Conservation (phyloP, 805 yeast species). For the Debaryomyces tyrocola region DNA sequence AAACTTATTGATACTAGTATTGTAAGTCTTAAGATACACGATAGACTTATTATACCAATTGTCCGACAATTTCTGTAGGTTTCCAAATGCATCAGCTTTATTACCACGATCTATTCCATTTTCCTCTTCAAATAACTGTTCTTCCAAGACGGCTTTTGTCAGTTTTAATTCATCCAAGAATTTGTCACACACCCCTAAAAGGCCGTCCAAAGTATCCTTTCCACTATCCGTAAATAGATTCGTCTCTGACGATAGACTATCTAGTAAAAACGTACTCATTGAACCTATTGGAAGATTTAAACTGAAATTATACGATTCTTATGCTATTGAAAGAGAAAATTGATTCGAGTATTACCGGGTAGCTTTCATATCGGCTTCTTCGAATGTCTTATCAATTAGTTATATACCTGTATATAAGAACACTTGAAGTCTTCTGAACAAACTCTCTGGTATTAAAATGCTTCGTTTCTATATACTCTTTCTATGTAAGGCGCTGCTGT, state of each 20-base stretch:
- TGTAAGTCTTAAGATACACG: conserved; percentile 31
- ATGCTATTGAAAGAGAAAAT: no score
- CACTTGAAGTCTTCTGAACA: neutral
- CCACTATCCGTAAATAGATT: conserved; percentile 23
- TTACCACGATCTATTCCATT: neutral
- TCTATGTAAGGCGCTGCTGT: no score
- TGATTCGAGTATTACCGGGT: no score
- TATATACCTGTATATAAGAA: neutral
- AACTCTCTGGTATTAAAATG: no score
- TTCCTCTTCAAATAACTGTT: conserved; percentile 11
- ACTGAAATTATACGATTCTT: no score
- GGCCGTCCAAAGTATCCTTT: conserved; percentile 12
- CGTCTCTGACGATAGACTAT: conserved; percentile 26
- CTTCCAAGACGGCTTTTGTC: conserved; percentile 22
- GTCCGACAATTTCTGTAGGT: conserved; percentile 17
- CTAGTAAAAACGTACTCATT: conserved; percentile 21
- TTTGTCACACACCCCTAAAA: conserved; percentile 21
- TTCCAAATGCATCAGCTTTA: conserved; percentile 1
- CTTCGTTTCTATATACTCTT: no score
- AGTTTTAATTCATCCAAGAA: conserved; percentile 23
- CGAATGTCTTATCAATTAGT: neutral
- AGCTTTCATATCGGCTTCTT: no score
- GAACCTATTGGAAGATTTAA: neutral
- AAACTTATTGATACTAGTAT: conserved; percentile 33
- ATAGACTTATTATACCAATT: conserved; percentile 40